Evolutionary conservation across 2,329 filamentous ascomycete species (phyloP).

Genomic region (Talaromyces albobiverticillius): DNA sequence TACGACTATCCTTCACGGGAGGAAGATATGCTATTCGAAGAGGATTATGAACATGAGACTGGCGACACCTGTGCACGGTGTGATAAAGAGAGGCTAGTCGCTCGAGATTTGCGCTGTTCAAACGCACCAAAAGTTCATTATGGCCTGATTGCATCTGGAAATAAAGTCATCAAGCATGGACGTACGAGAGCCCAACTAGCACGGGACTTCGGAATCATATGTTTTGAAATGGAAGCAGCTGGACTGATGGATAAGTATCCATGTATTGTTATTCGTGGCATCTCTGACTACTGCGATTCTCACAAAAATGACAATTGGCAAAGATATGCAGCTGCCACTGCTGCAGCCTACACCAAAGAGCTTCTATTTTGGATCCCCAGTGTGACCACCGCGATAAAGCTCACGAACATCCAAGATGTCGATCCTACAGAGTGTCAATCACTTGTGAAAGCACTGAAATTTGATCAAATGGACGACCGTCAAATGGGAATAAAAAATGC

Average conservation of each 20-base stretch:
- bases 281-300: conserved; percentile 17
- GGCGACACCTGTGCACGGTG: background rate
- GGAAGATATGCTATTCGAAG: conserved; percentile 1
- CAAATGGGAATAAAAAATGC: background rate
- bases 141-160: conserved; percentile 20
- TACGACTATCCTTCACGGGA: background rate
- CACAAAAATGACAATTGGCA: conserved; percentile 19
- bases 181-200: conserved; percentile 8
- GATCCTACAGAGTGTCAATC: background rate
- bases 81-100: background rate
- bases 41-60: background rate
- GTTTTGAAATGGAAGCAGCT: conserved; percentile 8
- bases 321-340: conserved; percentile 17
- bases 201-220: conserved; percentile 12
- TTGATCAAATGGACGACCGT: conserved; percentile 27
- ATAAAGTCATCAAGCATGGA: conserved; percentile 19
- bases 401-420: background rate
- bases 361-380: conserved; percentile 8
- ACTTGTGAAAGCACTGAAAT: background rate
- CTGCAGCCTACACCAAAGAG: conserved; percentile 19
- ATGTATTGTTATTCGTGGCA: conserved; percentile 18
- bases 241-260: conserved; percentile 10
- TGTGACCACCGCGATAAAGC: background rate
- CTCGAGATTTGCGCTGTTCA: background rate
- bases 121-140: conserved; percentile 16